Evolutionary conservation across 371 early-diverging fungal genomes (phyloP), one percentile per base, ranked within the genome.

Genomic region (Actinomortierella wolfii): DNA sequence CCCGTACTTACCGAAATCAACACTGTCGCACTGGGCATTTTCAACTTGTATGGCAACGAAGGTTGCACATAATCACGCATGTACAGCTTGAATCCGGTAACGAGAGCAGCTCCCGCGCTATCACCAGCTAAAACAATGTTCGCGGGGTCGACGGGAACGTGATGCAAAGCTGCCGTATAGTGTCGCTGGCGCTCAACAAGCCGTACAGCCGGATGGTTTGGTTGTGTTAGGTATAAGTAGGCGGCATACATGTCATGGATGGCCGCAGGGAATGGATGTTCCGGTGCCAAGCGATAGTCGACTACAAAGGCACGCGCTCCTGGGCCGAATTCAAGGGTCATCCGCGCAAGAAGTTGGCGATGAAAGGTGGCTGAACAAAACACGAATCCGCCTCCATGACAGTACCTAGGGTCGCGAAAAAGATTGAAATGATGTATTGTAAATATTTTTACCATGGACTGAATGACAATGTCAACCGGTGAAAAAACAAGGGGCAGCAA

Each of bases 251-350:
- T 86, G 76, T 95, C 96, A 52, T 90, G 88, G 2, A 97, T 74
- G 9, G 90, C 91, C 18, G 86, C 80, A 3, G 97, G 97, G 66
- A 94, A 97, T 2, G 92, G 87, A 54, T 85, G 68, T 39, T 92
- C 89, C 0, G 97, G 97, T 0, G 95, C 92, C 28, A 94, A 76
- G 20, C 95, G 82, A 61, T 83, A 83, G 25, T 69, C 76, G 18
- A 80, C 21, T n/a, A 78, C 81, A 41, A 84, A 79, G 0, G 85
- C 67, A 18, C 76, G 43, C 28, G 65, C 69, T 2, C 78, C 76
- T 1, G 82, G 71, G 13, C 74, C 74, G 28, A 73, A 57, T 63
- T 73, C 64, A 2, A 73, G 53, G 0, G 56, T 42, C 54, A 73
- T 45, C 25, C 74, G 61, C 1, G 74, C 63, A 4, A 66, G 63